A percentile compares a stretch with the other conserved stretches of the same genome.
Conservation (phyloP, 2,329 filamentous ascomycete species). For the Pyricularia sp. region DNA sequence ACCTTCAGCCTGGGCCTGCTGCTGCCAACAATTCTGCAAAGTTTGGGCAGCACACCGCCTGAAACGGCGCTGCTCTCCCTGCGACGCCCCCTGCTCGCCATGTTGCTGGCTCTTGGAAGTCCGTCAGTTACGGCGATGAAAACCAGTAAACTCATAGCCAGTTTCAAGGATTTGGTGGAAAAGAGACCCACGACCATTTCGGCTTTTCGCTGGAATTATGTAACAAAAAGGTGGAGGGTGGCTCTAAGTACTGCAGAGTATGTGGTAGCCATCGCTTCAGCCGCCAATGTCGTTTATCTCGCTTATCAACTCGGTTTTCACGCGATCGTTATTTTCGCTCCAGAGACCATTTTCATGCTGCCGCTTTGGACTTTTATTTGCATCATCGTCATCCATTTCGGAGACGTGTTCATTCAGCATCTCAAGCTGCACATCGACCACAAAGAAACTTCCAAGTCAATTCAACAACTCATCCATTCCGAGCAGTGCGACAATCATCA, state of each 20-base stretch:
- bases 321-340: constrained; percentile 16
- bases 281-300: constrained; percentile 15
- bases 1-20: constrained; percentile 15
- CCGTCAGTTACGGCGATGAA: background rate
- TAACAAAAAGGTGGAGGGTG: background rate
- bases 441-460: background rate
- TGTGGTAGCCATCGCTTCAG: constrained; percentile 12
- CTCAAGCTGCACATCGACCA: background rate
- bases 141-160: background rate
- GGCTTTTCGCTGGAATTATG: background rate
- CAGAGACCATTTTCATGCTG: constrained; percentile 12
- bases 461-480: background rate
- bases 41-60: constrained; percentile 5
- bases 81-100: constrained; percentile 12
- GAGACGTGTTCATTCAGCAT: background rate
- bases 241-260: constrained; percentile 11
- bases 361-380: constrained; percentile 17
- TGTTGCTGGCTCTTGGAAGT: constrained; percentile 9
- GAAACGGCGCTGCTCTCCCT: constrained; percentile 13
- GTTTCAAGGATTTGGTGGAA: background rate
- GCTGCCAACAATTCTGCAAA: constrained; percentile 11
- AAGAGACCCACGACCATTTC: background rate
- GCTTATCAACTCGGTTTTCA: constrained; percentile 16
- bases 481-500: background rate
- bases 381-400: constrained; percentile 10